Base-by-base conservation (phyloP, 192 early-diverging fungal species). In the Pilobolus umbonatus region DNA sequence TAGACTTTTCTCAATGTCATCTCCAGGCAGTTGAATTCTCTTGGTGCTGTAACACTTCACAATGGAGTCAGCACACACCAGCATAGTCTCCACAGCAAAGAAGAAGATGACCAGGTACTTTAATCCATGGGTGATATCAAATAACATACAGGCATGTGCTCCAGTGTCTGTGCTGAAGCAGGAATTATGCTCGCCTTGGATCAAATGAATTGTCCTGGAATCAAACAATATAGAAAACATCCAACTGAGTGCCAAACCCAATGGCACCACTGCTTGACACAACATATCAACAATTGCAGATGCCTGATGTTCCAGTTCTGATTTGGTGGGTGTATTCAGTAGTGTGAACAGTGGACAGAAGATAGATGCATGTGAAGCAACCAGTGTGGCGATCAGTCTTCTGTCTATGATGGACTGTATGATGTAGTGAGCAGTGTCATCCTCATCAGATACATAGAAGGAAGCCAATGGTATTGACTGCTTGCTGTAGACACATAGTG, bases 241-340 rank as follows among this genome's bases (percentile, higher is more conserved):
- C 64, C 64, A 66, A 38, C 64, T 66, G n/a, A 66, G 40, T 47
- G 57, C 49, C 17, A 66, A 31, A 24, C 57, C 64, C 8, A 66
- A 29, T 26, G 64, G 57, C 50, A 66, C 29, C 15, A 66, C 19
- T 12, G 44, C 53, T 36, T 66, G 64, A 38, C 48, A 66, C 5
- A 66, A n/a, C 9, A 47, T 42, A 2, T 60, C 40, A 24, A 47
- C 26, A 10, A 55, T n/a, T 22, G 38, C 35, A 3, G 38, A 19
- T n/a, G n/a, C n/a, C n/a, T n/a, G n/a, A n/a, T n/a, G n/a, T 24
- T 50, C 62, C 9, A 24, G 19, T 19, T 15, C 29, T 42, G 12
- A 15, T 17, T 39, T 47, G 29, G 35, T 25, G 24, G 52, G 42
- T n/a, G n/a, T n/a, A 46, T 38, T 59, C 0, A 46, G 31, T 4